Base-by-base conservation (phyloP, 2,329 filamentous ascomycete genomes). In the Rosellinia necatrix region DNA sequence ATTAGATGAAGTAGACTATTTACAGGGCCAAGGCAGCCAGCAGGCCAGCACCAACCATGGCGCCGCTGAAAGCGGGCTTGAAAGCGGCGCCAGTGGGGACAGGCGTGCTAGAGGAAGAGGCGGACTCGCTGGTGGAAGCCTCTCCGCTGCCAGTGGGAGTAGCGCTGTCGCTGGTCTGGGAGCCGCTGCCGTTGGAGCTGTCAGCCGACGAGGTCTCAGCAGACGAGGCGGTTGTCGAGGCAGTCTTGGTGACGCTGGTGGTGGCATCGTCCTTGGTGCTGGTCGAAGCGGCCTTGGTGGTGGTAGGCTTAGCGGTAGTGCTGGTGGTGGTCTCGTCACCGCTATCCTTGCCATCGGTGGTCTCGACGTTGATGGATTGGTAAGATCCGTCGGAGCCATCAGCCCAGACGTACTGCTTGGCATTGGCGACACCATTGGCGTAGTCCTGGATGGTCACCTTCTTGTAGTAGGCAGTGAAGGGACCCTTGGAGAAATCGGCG, bases 401-500 rank as follows among this genome's bases (percentile, higher is more conserved):
- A 66, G 78, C 38, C 68, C 69, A 85, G 56, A 74, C 66, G 75
- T 85, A 85, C 73, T 80, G 72, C 67, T 75, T 78, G 60, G 79
- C 78, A 50, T 72, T 72, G 54, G 75, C 66, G 48, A 73, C 73
- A 60, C 78, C 78, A 69, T 81, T 81, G 67, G 75, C 75, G 72
- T 80, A 82, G 74, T 85, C 81, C 64, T 72, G 68, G 60, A 85
- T 78, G 61, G 71, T 77, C 64, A 85, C 70, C 67, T 73, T 77
- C 76, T 83, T 76, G 80, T 85, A 85, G 76, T 80, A 79, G 66
- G 75, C 82, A 50, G 72, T 68, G 74, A 81, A 83, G 56, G 82
- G 82, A 57, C 71, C 80, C 64, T 81, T 62, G 62, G 64, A 65
- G 68, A 82, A 84, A 69, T 83, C 72, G 63, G 81, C 74, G 64